A percentile compares a stretch with the other conserved stretches of the same genome.
Evolutionary conservation across 805 yeast genomes (phyloP).

Genomic region (Saturnispora silvae): DNA sequence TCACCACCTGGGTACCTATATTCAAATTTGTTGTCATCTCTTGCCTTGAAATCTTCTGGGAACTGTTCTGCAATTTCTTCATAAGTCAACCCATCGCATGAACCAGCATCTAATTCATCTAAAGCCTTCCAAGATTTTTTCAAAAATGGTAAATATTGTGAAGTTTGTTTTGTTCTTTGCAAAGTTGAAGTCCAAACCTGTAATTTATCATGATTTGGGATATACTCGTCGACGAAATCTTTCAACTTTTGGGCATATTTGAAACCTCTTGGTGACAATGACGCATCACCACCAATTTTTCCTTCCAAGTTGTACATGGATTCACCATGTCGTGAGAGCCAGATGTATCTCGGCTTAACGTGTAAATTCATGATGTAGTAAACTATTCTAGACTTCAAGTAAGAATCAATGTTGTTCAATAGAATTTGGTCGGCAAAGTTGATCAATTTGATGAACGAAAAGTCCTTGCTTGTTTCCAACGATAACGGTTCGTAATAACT

Average conservation of each 20-base stretch:
- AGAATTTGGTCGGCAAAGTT: conserved; percentile 84
- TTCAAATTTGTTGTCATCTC: conserved; percentile 93
- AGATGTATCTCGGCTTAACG: conserved; percentile 82
- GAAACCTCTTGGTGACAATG: conserved; percentile 73
- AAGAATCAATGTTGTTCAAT: conserved; percentile 77
- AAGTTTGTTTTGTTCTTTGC: conserved; percentile 86
- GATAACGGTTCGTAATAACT: conserved; percentile 69
- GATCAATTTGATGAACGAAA: conserved; percentile 79
- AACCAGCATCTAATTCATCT: conserved; percentile 95
- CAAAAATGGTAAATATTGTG: conserved; percentile 67
- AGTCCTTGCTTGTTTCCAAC: conserved; percentile 41
- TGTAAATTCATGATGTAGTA: conserved; percentile 94
- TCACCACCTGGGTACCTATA: conserved; percentile 97
- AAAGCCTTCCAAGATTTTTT: conserved; percentile 92
- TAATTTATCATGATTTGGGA: conserved; percentile 51
- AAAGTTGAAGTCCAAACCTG: conserved; percentile 96
- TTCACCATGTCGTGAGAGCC: conserved; percentile 95
- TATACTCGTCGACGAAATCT: conserved; percentile 54
- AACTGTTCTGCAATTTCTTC: conserved; percentile 76
- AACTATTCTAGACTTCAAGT: conserved; percentile 84
- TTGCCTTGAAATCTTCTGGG: conserved; percentile 91
- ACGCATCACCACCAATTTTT: conserved; percentile 92
- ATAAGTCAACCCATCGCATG: conserved; percentile 94
- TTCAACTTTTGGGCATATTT: conserved; percentile 77
- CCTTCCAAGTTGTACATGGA: conserved; percentile 86